Evolutionary conservation across 148 eudicot genomes (phyloP).

Genomic region (Fallopia convolvulus): DNA sequence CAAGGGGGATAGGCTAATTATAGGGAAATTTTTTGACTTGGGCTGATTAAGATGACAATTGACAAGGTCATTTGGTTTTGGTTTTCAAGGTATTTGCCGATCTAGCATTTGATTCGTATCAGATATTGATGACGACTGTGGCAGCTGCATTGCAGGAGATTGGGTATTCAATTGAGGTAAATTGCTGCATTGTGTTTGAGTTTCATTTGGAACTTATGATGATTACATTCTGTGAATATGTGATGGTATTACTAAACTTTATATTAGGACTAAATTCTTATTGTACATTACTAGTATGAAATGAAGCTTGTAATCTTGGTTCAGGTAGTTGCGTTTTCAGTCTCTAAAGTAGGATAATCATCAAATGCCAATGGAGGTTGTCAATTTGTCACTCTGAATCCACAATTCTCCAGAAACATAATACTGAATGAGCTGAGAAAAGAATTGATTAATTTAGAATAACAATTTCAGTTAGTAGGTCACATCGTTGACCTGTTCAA

Average conservation of each 20-base stretch:
- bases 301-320: neutral
- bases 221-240: neutral
- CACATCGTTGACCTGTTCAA: neutral
- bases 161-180: slow-evolving; percentile 86
- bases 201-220: neutral
- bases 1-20: neutral
- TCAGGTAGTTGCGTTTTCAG: neutral
- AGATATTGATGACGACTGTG: slow-evolving; percentile 76
- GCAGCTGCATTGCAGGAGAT: slow-evolving; percentile 64
- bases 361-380: neutral
- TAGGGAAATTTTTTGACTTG: neutral
- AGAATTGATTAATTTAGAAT: neutral
- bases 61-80: slow-evolving; percentile 21
- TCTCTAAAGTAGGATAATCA: neutral
- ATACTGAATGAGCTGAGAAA: no score
- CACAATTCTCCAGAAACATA: no score
- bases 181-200: neutral
- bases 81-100: slow-evolving; percentile 68
- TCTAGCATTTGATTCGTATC: slow-evolving; percentile 65
- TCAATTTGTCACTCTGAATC: neutral
- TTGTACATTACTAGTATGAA: neutral
- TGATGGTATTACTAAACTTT: neutral
- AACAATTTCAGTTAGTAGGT: neutral
- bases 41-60: slow-evolving; percentile 20
- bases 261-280: neutral